phyloP scores from a whole-genome alignment of 345 rosid species.

The Sonneratia alba region DNA sequence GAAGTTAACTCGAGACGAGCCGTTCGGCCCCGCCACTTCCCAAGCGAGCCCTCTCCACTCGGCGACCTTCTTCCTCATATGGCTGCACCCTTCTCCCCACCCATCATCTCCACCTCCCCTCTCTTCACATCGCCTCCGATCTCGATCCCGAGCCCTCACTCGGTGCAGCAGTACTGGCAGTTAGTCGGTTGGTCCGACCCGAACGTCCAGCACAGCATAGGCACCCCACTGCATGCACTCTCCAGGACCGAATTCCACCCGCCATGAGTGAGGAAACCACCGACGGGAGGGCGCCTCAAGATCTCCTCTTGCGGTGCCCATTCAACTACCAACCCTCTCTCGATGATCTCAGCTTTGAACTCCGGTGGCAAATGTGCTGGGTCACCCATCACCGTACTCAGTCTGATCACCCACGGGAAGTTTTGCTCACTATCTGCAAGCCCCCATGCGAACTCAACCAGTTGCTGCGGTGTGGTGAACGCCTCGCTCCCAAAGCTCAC shows the following conservation, averaged over 20 bases:
- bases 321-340: slow-evolving; percentile 7
- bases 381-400: slow-evolving; percentile 9
- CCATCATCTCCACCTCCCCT: slow-evolving; percentile 21
- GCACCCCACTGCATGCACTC: slow-evolving; percentile 15
- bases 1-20: slow-evolving; percentile 14
- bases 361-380: slow-evolving; percentile 7
- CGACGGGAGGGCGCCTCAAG: slow-evolving; percentile 11
- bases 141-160: no score
- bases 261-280: slow-evolving; percentile 14
- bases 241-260: slow-evolving; percentile 25
- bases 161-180: slow-evolving; percentile 19
- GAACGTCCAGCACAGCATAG: no score
- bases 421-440: slow-evolving; percentile 15
- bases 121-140: slow-evolving; percentile 29
- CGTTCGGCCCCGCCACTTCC: slow-evolving; percentile 1
- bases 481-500: no score
- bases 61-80: slow-evolving; percentile 18
- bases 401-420: slow-evolving; percentile 16
- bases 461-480: no score
- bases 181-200: slow-evolving; percentile 20
- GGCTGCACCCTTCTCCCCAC: slow-evolving; percentile 18
- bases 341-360: slow-evolving; percentile 3
- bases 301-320: slow-evolving; percentile 22
- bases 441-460: slow-evolving; percentile 11
- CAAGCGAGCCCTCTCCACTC: slow-evolving; percentile 25